Evolutionary conservation across 2,329 filamentous ascomycete genomes (phyloP), one percentile per base, ranked within the genome.

Genomic region (Cytospora leucostoma): DNA sequence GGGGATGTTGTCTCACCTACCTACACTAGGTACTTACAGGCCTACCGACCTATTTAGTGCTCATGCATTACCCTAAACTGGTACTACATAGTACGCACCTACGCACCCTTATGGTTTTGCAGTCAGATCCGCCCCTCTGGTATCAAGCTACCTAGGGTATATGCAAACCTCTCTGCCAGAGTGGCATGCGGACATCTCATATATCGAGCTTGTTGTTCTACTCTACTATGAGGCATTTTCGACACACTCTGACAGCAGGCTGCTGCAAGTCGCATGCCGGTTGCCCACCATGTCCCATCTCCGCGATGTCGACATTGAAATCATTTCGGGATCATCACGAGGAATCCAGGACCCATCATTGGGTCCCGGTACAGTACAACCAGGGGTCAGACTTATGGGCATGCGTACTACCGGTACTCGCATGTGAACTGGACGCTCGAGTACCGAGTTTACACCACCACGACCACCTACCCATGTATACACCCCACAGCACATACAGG

Each of bases 171-270:
- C 40, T 19, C 5, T 44, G 40, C 2, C 40, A 19, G 40, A 19
- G 13, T 13, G 17, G 7, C 38, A 40, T 17, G 13, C 38, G 38
- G 7, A 40, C 1, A 12, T 17, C 7, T 40, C 17, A 17, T 17
- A n/a, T 44, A n/a, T 27, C 27, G 27, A 27, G 12, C 10, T n/a
- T 44, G 7, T 19, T 44, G 7, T 2, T 44, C 12, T 17, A 19
- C 19, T 44, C 15, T 38, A 34, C 51, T 61, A 61, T 61, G 58
- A 61, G 58, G 58, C 37, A 61, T 61, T 61, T 61, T 47, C 44
- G 19, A 54, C 27, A 27, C 4, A 19, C 12, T 38, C 51, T 49
- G 37, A 34, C 21, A n/a, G 38, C 38, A 55, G 32, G 40, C 58
- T 54, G 54, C 58, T 61, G 58, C 58, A 61, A 34, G 58, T 50